A percentile compares a stretch with the other conserved stretches of the same genome.
These are phyloP conservation scores for Ilyonectria sp. DNA, from an alignment of 2,329 filamentous ascomycete genomes.

Conservation along the genomic window DNA sequence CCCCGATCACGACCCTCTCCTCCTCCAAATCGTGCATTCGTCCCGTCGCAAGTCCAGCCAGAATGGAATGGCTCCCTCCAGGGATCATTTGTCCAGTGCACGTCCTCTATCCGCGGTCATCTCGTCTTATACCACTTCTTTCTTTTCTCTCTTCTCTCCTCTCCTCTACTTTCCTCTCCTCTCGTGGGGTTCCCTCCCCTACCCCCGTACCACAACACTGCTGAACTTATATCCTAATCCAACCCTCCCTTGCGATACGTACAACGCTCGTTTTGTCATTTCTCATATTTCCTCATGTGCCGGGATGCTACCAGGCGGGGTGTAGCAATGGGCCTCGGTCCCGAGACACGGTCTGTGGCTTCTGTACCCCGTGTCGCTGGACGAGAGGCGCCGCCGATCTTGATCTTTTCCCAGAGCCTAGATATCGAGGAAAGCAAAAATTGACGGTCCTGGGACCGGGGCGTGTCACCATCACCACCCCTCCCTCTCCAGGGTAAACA, in stretches of 20 bases:
- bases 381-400: constrained; percentile 36
- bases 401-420: constrained; percentile 21
- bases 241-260: constrained; percentile 2
- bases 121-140: background rate
- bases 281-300: constrained; percentile 27
- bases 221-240: background rate
- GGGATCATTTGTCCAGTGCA: background rate
- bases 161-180: background rate
- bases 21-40: constrained; percentile 14
- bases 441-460: constrained; percentile 13
- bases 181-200: constrained; percentile 1
- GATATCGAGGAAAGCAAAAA: constrained; percentile 32
- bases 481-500: constrained; percentile 12
- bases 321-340: constrained; percentile 8
- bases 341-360: constrained; percentile 35
- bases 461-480: constrained; percentile 18
- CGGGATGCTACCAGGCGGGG: constrained; percentile 9
- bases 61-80: background rate
- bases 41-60: constrained; percentile 5
- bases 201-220: constrained; percentile 1
- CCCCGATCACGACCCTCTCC: constrained; percentile 18
- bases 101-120: background rate
- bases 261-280: constrained; percentile 23
- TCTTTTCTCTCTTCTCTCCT: constrained; percentile 2
- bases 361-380: constrained; percentile 28